Percentiles rank a stretch among this genome's conserved stretches.
Conservation (phyloP, 768 basidiomycete species). For the Termitomyces sp. region DNA sequence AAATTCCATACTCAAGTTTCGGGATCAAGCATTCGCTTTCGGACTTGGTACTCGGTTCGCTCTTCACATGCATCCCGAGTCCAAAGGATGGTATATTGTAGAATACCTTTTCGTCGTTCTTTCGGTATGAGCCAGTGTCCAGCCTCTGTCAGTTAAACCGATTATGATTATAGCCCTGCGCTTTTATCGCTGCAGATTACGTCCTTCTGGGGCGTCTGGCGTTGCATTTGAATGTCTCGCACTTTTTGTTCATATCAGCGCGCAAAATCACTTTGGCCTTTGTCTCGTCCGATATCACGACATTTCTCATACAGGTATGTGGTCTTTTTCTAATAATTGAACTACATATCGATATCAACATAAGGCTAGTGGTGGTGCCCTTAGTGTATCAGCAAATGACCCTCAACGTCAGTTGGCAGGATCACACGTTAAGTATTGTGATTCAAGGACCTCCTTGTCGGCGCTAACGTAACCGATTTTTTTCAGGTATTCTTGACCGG, state of each 20-base stretch:
- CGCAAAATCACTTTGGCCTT: constrained; percentile 51
- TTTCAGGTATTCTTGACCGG: constrained; percentile 58
- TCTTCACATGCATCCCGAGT: constrained; percentile 48
- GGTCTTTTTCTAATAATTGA: background rate
- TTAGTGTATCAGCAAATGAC: constrained; percentile 37
- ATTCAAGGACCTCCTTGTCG: background rate
- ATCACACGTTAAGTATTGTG: constrained; percentile 26
- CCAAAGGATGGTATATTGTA: constrained; percentile 44
- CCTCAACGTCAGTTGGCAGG: constrained; percentile 21
- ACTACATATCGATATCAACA: background rate
- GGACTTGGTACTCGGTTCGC: constrained; percentile 55
- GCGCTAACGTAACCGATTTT: constrained; percentile 22
- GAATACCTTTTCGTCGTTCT: constrained; percentile 59
- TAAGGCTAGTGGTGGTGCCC: constrained; percentile 44
- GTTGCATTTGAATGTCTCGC: constrained; percentile 36
- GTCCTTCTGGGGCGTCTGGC: constrained; percentile 60
- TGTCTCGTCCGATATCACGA: constrained; percentile 55
- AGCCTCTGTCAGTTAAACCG: background rate
- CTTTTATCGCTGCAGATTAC: constrained; percentile 68
- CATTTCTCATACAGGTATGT: constrained; percentile 59
- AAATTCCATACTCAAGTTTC: background rate
- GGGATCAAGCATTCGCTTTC: constrained; percentile 44
- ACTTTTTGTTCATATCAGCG: constrained; percentile 44
- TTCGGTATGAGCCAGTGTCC: constrained; percentile 31
- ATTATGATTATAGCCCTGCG: constrained; percentile 48